Conservation (phyloP, 192 early-diverging fungal species). For the Mortierella hygrophila region DNA sequence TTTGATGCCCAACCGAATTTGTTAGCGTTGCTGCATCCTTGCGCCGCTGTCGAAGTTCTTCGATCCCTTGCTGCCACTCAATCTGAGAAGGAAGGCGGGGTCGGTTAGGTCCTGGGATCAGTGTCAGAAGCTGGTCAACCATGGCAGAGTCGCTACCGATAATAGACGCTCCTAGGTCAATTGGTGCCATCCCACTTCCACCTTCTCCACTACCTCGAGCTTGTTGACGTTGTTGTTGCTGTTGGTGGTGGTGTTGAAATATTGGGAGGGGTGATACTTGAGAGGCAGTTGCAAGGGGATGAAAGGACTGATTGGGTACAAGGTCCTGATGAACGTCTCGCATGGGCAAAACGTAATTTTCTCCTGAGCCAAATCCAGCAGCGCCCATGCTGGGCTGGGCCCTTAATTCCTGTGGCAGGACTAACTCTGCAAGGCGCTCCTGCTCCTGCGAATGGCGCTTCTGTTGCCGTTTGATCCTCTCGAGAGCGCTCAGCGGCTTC, state of each 20-base stretch:
- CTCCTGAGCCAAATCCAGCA: background rate
- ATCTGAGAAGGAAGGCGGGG: conserved; percentile 39
- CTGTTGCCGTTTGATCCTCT: conserved; percentile 30
- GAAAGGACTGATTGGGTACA: conserved; percentile 8
- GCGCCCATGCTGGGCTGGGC: background rate
- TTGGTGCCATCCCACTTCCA: background rate
- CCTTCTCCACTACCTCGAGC: background rate
- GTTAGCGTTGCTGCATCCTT: conserved; percentile 21
- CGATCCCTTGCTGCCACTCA: conserved; percentile 43
- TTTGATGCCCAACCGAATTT: conserved; percentile 43
- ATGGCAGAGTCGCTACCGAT: conserved; percentile 21
- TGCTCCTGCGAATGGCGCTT: conserved; percentile 29
- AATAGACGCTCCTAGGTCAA: background rate
- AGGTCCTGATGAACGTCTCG: conserved; percentile 16
- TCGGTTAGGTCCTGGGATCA: conserved; percentile 29
- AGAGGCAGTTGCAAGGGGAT: background rate
- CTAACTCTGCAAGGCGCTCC: conserved; percentile 20
- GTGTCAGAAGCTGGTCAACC: conserved; percentile 35
- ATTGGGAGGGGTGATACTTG: background rate
- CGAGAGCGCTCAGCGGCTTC: conserved; percentile 28
- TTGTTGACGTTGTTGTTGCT: conserved; percentile 10
- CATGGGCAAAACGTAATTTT: background rate
- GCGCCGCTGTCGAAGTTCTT: conserved; percentile 30
- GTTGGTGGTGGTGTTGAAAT: background rate
- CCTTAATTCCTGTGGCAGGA: conserved; percentile 12